These are phyloP conservation scores for Rehmannia glutinosa DNA, from an alignment of 257 asterid species.

Conservation along the genomic window DNA sequence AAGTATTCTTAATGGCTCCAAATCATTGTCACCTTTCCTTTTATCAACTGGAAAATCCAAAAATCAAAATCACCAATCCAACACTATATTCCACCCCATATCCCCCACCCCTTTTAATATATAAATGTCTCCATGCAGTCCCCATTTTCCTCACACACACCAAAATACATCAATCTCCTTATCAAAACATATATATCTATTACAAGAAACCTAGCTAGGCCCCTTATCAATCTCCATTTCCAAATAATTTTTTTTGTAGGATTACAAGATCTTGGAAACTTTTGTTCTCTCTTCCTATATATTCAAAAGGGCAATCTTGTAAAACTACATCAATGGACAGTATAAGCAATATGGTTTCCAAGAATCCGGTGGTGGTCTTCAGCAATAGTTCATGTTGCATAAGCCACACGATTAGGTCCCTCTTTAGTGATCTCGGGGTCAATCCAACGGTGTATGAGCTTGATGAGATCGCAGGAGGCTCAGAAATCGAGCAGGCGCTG, in stretches of 20 bases:
- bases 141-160: slow-evolving; percentile 23
- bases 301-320: too few relatives aligned
- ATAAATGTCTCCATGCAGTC: slow-evolving; percentile 5
- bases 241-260: too few relatives aligned
- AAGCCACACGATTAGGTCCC: slow-evolving; percentile 31
- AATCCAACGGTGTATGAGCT: slow-evolving; percentile 33
- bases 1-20: too few relatives aligned
- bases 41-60: too few relatives aligned
- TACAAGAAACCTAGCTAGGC: too few relatives aligned
- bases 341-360: slow-evolving; percentile 24
- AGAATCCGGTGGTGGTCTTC: slow-evolving; percentile 38
- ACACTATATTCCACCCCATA: too few relatives aligned
- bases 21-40: neutral
- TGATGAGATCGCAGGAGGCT: slow-evolving; percentile 25
- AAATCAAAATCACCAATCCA: too few relatives aligned
- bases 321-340: slow-evolving; percentile 25
- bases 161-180: neutral
- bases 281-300: too few relatives aligned
- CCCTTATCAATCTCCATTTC: too few relatives aligned
- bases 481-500: slow-evolving; percentile 32
- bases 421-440: slow-evolving; percentile 31
- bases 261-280: too few relatives aligned
- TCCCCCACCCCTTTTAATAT: too few relatives aligned
- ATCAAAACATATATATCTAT: too few relatives aligned
- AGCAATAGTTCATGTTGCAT: slow-evolving; percentile 42